Evolutionary conservation across 169 alveolate species (phyloP).

Genomic region (Plasmodium vivax): DNA sequence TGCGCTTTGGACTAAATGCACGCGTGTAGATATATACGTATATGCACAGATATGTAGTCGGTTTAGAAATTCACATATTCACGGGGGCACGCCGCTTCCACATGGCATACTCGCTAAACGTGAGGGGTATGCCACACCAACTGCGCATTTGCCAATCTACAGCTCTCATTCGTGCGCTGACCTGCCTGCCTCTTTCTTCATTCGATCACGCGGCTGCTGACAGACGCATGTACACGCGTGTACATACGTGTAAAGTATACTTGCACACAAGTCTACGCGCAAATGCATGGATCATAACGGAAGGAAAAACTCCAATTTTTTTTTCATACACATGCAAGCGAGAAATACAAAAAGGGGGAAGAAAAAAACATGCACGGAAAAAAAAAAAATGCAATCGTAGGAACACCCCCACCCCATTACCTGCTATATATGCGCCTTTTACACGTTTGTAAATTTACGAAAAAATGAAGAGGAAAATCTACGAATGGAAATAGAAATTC

Average conservation of each 20-base stretch:
- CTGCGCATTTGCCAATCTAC: neutral
- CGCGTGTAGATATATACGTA: neutral
- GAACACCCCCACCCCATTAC: neutral
- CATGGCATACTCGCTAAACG: neutral
- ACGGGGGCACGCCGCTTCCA: neutral
- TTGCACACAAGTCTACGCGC: neutral
- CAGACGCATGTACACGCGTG: neutral
- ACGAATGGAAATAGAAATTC: neutral
- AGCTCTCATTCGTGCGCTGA: neutral
- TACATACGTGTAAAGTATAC: neutral
- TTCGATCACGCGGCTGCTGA: neutral
- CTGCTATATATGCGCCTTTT: neutral
- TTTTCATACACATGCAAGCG: neutral
- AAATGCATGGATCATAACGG: neutral
- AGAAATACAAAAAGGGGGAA: neutral
- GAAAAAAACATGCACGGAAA: neutral
- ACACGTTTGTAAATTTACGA: slow-evolving; percentile 4
- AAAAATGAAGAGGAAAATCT: neutral
- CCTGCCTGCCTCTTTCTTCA: neutral
- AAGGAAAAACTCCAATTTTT: neutral
- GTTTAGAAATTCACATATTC: neutral
- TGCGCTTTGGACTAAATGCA: neutral
- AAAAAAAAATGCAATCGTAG: neutral
- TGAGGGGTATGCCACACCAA: neutral
- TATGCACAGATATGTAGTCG: neutral